A percentile compares a stretch with the other conserved stretches of the same genome.
Conservation (phyloP, 2,329 filamentous ascomycete genomes). For the Beauveria medogensis region DNA sequence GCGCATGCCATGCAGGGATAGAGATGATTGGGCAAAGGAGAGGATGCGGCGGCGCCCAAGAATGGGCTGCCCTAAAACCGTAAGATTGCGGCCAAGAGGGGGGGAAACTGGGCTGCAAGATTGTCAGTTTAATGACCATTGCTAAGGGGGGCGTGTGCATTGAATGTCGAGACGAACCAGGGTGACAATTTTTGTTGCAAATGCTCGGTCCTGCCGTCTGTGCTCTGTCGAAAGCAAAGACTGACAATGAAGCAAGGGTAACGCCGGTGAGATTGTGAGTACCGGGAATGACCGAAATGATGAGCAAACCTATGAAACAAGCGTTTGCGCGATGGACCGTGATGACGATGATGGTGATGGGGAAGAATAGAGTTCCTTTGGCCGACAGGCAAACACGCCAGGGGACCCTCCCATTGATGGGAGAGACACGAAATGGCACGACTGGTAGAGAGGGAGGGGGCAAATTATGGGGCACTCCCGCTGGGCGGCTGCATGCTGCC, state of each 20-base stretch:
- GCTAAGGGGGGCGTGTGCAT: background rate
- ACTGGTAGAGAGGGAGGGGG: background rate
- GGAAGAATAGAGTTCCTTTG: background rate
- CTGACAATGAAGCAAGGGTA: background rate
- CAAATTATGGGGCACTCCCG: conserved; percentile 6
- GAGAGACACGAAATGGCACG: background rate
- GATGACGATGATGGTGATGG: background rate
- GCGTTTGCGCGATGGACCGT: background rate
- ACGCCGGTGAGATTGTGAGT: background rate
- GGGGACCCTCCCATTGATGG: background rate
- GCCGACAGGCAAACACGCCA: background rate
- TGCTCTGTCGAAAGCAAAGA: background rate
- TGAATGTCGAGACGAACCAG: background rate
- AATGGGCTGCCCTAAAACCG: background rate
- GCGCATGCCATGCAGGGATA: background rate
- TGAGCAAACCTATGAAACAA: background rate
- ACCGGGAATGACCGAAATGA: background rate
- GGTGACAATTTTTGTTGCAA: background rate
- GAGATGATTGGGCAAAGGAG: background rate
- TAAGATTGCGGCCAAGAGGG: conserved; percentile 5
- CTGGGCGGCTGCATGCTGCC: conserved; percentile 8
- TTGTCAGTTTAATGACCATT: background rate
- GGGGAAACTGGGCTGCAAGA: background rate
- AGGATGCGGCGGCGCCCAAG: background rate
- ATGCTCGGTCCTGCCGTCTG: background rate